Evolutionary conservation across 345 rosid species (phyloP), one percentile per base, ranked within the genome.

Genomic region (Balakata baccata): DNA sequence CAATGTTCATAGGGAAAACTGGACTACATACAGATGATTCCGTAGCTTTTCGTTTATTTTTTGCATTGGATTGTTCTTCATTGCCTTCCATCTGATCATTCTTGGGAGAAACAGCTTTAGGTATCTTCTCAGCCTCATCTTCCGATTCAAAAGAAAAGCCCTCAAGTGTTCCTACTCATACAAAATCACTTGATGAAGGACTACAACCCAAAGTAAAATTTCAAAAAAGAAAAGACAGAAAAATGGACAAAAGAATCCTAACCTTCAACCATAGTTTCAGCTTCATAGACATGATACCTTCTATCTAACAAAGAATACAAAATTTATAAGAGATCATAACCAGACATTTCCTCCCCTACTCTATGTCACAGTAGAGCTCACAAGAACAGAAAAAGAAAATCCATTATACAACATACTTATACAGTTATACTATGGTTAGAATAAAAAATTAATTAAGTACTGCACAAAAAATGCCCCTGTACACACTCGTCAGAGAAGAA

Each of bases 221-320:
- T 79, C 25, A 49, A 7, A 22, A 50, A 6, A n/a, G 25, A 13
- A 14, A 3, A 18, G 4, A 25, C 14, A 18, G 17, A 57, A 63
- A 67, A 3, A 14, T 6, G 10, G 43, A 17, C n/a, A 22, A 47
- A 29, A 73, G 70, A 62, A 75, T 34, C 71, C 78, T 38, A n/a
- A 92, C 98, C 98, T 91, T 95, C 99, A 78, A 92, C 87, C 97
- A 92, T 91, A 56, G 98, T 95, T 83, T 92, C 98, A 37, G 96
- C 87, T 85, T 89, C 96, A 18, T 77, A 86, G 78, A 91, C 93
- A 92, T 92, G 74, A 92, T 91, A 69, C 97, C 95, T 84, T 95
- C 97, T 64, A 91, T 84, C 98, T 89, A 93, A 75, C 45, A 68
- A 69, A 64, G 16, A 64, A 20, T 4, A 13, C 9, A 39, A 38